Conservation (phyloP, 225 moss, liverwort and hornwort genomes). For the Straminergon stramineum region DNA sequence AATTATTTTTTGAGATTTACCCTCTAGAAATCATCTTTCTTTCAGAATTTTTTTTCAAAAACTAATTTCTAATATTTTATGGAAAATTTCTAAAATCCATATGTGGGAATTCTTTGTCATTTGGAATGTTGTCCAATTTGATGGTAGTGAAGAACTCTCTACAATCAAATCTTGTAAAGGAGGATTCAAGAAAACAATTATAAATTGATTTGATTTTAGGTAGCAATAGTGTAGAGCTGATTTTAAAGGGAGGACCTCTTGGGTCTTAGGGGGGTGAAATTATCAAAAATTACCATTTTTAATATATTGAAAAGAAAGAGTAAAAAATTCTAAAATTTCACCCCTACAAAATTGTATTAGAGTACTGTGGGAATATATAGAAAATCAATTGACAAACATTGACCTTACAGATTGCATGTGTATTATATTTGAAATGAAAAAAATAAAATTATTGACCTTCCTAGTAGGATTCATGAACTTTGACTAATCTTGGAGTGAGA, state of each 20-base stretch:
- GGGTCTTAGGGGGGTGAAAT: background rate
- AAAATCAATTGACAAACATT: background rate
- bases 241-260: background rate
- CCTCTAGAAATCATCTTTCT: fast-evolving
- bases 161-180: background rate
- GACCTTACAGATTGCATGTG: fast-evolving
- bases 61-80: background rate
- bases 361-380: fast-evolving
- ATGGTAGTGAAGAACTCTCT: background rate
- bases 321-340: background rate
- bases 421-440: background rate
- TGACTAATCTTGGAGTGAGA: fast-evolving
- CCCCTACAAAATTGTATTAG: background rate
- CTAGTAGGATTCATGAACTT: background rate
- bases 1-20: too few relatives aligned
- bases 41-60: background rate
- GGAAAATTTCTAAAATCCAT: background rate
- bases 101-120: background rate
- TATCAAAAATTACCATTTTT: background rate
- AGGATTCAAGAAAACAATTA: background rate
- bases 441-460: background rate
- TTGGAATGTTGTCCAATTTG: background rate
- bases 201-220: background rate
- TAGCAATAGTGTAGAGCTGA: background rate
- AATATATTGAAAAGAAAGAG: background rate